Base-by-base conservation (phyloP, 2,329 filamentous ascomycete species). In the Fusarium sp. region DNA sequence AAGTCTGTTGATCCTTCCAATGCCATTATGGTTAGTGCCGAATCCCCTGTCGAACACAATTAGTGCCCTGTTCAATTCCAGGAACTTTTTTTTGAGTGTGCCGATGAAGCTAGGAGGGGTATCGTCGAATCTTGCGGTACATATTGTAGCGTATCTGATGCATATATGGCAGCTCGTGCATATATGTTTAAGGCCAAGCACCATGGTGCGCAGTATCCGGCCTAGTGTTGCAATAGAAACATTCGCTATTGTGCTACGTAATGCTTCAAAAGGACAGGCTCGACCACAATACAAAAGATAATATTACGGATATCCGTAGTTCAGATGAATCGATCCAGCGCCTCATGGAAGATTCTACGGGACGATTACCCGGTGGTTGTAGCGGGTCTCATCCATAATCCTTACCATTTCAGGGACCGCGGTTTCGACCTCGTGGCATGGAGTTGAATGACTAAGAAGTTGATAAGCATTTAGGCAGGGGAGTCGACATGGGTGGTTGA, bases 361-460 rank as follows among this genome's bases (percentile, higher is more conserved):
- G 51, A 67, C 47, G 43, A 58, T 62, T 46, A 43, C 50, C 46
- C 60, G 50, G 43, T 68, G 50, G 62, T 50, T 65, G 43, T 52
- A 28, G 56, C 48, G 62, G 48, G 49, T 44, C 43, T 43, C 65
- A 42, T 44, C 23, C 15, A 46, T 24, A 26, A 56, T 45, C 56
- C 51, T 30, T 47, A 55, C 28, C 39, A 21, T 56, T 60, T 42
- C 46, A 68, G 50, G 51, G 62, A 49, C 56, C 43, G 39, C 49
- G 39, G 21, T 51, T 30, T 39, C 19, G 47, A 20, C 49, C 49
- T 67, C 36, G 20, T 59, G 57, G 64, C 44, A 55, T 42, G 58
- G 32, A 50, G 43, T 32, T 68, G 43, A 47, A 68, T 68, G 65
- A 68, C 65, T 60, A 68, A 68, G 60, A 43, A 28, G 55, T 68